Percentiles rank a stretch among this genome's conserved stretches.
These are phyloP conservation scores for Paramecium biaurelia DNA, from an alignment of 73 alveolate genomes.

Conservation along the genomic window DNA sequence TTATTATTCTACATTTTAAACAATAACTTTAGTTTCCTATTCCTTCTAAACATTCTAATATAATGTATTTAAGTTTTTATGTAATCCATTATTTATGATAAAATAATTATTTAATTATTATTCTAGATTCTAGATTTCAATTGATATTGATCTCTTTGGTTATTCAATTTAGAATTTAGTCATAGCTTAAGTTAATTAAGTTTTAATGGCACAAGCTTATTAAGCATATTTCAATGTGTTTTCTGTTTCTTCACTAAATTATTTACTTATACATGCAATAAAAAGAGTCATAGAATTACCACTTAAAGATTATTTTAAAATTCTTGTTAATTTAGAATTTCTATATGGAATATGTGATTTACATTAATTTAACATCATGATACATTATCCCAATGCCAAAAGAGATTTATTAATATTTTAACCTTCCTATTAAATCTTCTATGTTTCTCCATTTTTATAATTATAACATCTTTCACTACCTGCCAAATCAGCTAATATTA, in stretches of 20 bases:
- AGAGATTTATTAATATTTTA: constrained; percentile 87
- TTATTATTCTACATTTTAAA: background rate
- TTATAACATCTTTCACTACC: constrained; percentile 87
- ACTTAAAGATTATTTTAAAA: constrained; percentile 63
- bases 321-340: constrained; percentile 65
- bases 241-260: constrained; percentile 59
- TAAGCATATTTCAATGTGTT: constrained; percentile 63
- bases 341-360: constrained; percentile 59
- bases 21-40: background rate
- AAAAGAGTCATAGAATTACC: constrained; percentile 63
- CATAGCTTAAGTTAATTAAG: background rate
- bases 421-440: constrained; percentile 84
- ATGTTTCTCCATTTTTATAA: constrained; percentile 68
- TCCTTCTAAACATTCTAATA: background rate
- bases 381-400: constrained; percentile 90
- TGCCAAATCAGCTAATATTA: constrained; percentile 77
- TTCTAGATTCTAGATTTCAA: background rate
- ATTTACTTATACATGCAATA: constrained; percentile 59
- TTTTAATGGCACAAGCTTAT: background rate
- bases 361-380: constrained; percentile 47
- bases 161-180: background rate
- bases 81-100: background rate
- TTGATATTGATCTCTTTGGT: background rate
- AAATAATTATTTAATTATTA: background rate
- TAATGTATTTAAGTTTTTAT: background rate